Conservation (phyloP, 2,329 filamentous ascomycete genomes). For the Tympanopsis confertula region DNA sequence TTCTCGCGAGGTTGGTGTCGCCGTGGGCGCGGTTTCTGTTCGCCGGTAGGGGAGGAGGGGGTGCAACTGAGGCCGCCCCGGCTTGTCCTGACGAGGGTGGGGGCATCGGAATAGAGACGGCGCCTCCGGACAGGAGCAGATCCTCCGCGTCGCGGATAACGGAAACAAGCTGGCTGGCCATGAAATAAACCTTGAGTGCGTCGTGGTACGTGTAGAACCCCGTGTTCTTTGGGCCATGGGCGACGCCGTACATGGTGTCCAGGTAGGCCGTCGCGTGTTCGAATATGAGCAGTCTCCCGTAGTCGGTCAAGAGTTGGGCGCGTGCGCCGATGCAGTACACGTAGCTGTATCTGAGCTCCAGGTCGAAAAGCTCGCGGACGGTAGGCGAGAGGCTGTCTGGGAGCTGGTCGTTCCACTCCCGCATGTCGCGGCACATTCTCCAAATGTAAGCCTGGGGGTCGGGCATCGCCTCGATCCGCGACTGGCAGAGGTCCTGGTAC, state of each 20-base stretch:
- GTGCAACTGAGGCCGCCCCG: no score
- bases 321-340: conserved; percentile 74
- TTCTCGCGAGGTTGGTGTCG: neutral
- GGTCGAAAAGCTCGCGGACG: conserved; percentile 68
- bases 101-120: conserved; percentile 28
- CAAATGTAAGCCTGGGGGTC: conserved; percentile 64
- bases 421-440: conserved; percentile 66
- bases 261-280: conserved; percentile 79
- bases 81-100: conserved; percentile 25
- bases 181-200: conserved; percentile 71
- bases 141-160: conserved; percentile 47
- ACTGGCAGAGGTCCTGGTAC: conserved; percentile 82
- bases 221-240: conserved; percentile 43
- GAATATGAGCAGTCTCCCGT: conserved; percentile 72
- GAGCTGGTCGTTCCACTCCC: conserved; percentile 69
- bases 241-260: conserved; percentile 58
- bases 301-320: conserved; percentile 61
- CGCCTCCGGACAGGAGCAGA: conserved; percentile 34
- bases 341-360: conserved; percentile 83
- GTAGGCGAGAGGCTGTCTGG: conserved; percentile 51
- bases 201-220: conserved; percentile 79
- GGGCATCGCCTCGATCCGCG: conserved; percentile 54
- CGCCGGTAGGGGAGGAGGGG: neutral
- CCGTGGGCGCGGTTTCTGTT: neutral
- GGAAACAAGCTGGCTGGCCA: conserved; percentile 51